Base-by-base conservation (phyloP, 192 early-diverging fungal species). In the Chytriomyces sp. region DNA sequence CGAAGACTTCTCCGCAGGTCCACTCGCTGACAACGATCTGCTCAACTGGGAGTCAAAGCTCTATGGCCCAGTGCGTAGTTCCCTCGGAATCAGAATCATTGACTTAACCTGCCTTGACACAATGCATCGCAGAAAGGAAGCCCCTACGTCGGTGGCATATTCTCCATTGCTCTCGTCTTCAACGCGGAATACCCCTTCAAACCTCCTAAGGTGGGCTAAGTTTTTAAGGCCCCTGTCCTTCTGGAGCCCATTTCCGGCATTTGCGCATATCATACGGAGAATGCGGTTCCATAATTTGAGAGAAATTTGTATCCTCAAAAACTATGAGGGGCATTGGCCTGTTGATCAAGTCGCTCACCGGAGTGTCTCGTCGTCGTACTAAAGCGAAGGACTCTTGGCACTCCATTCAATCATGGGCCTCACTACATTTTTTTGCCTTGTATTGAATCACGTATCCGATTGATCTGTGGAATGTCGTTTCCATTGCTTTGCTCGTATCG, bases 111-210 rank as follows among this genome's bases (percentile, higher is more conserved):
- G 17, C 39, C 61, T 25, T 75, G 28, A 25, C 32, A 26, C 78
- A 6, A 54, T 34, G n/a, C 38, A 30, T 14, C 49, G 36, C 58
- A 89, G 86, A 73, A 37, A 37, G 74, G 80, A 39, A 89, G 86
- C 55, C 78, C 87, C 5, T 93, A 90, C 78, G 81, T 88, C 75
- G 88, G 89, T 19, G 92, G 91, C n/a, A 66, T 81, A 5, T 93
- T 93, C 74, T 80, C 82, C 26, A 41, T 93, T 12, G 86, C 88
- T 52, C 83, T 93, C 39, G 78, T 81, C n/a, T 93, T 93, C 64
- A 78, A 80, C 38, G 73, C 81, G 5, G 91, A 93, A 41, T 93
- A 92, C 72, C 92, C 92, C 30, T 93, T 93, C 77, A 93, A 93
- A 66, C 91, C 92, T 28, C 92, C 92, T 59, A 83, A 80, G 70